These are phyloP conservation scores for Myxozyma vanderwaltii DNA, from an alignment of 805 yeast genomes.

Conservation along the genomic window DNA sequence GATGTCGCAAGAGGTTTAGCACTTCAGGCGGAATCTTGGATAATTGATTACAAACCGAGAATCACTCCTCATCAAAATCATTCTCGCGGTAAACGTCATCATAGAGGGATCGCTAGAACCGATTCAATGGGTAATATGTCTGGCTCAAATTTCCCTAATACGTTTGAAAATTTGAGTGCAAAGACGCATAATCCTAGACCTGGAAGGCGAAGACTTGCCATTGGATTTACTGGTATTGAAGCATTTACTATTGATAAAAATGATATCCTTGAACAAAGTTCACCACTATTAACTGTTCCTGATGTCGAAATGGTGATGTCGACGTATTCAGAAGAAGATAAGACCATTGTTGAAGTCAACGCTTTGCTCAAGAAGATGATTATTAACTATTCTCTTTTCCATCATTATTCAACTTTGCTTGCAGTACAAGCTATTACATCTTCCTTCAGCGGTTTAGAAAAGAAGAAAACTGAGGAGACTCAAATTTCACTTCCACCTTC, in stretches of 20 bases:
- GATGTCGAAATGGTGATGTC: conserved; percentile 35
- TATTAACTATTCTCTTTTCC: conserved; percentile 35
- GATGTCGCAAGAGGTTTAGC: conserved; percentile 25
- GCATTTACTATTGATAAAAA: conserved; percentile 37
- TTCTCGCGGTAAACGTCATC: conserved; percentile 11
- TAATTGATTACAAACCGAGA: conserved; percentile 26
- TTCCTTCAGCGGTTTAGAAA: conserved; percentile 2
- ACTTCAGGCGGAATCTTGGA: conserved; percentile 29
- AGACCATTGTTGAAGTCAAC: conserved; percentile 32
- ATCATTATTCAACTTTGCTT: conserved; percentile 28
- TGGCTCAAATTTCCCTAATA: conserved; percentile 6
- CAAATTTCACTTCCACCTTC: not conserved
- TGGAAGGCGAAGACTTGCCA: conserved; percentile 35
- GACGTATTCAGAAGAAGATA: conserved; percentile 22
- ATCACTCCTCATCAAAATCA: not conserved
- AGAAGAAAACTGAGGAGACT: no score
- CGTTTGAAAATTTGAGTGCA: conserved; percentile 1
- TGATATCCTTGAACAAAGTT: conserved; percentile 32
- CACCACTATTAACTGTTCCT: conserved; percentile 38
- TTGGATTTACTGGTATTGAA: conserved; percentile 37
- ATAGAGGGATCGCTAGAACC: not conserved
- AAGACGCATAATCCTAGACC: conserved; percentile 3
- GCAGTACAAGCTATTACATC: conserved; percentile 23
- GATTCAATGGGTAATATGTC: not conserved
- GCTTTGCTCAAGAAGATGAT: conserved; percentile 34